A percentile compares a stretch with the other conserved stretches of the same genome.
These are phyloP conservation scores for Rosa multiflora DNA, from an alignment of 306 rosid genomes.

Conservation along the genomic window DNA sequence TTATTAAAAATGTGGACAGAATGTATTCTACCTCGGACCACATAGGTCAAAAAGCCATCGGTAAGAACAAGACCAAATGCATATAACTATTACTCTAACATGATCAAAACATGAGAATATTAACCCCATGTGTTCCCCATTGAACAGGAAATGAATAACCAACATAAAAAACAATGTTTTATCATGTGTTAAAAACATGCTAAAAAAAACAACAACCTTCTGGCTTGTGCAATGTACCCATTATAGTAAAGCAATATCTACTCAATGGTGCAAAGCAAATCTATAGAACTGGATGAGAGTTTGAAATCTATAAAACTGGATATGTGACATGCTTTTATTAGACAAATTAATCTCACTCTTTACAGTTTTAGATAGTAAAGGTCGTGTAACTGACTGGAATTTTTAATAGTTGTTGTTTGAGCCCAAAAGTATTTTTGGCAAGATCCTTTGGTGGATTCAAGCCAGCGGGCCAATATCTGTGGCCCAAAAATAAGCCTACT, in stretches of 20 bases:
- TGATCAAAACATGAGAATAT: not conserved
- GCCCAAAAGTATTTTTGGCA: too few relatives aligned
- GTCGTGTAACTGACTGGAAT: not conserved
- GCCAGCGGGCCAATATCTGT: too few relatives aligned
- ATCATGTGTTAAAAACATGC: not conserved
- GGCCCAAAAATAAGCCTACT: too few relatives aligned
- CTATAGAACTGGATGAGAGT: not conserved
- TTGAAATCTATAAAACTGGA: not conserved
- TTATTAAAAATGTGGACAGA: too few relatives aligned
- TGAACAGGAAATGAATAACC: not conserved
- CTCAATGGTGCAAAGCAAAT: not conserved
- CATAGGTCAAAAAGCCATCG: too few relatives aligned
- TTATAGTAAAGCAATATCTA: not conserved
- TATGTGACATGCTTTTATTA: slow-evolving; percentile 3
- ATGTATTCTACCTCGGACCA: too few relatives aligned
- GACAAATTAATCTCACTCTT: not conserved
- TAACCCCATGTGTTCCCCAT: slow-evolving; percentile 1
- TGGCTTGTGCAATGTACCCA: not conserved
- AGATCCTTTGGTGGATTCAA: too few relatives aligned
- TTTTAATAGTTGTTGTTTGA: not conserved
- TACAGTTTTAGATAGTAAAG: not conserved
- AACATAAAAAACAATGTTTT: not conserved
- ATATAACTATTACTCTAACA: too few relatives aligned
- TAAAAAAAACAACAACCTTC: not conserved
- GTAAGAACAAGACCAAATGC: too few relatives aligned